These are phyloP conservation scores for Globisporangium alternatum DNA, from an alignment of 352 stramenopile genomes.

Conservation along the genomic window DNA sequence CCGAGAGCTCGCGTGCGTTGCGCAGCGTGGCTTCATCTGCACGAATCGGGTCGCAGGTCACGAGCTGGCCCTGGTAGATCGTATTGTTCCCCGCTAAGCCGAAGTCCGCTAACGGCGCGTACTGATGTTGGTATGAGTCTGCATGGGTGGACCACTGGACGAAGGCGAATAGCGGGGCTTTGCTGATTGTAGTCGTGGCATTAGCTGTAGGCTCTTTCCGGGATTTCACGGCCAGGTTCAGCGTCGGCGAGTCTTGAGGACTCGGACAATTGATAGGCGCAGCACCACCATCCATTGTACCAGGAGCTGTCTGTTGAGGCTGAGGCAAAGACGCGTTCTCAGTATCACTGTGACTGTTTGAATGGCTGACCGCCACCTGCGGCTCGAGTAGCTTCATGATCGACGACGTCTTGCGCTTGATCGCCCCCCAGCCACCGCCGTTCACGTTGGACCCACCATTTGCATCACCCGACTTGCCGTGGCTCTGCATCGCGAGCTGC, in stretches of 20 bases:
- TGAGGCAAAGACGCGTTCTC: not conserved
- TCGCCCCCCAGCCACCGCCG: slow-evolving; percentile 15
- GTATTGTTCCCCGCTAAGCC: slow-evolving; percentile 33
- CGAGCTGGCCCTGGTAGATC: slow-evolving; percentile 40
- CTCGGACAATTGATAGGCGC: not conserved
- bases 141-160: slow-evolving; percentile 59
- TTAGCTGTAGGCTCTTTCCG: not conserved
- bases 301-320: not conserved
- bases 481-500: slow-evolving; percentile 10
- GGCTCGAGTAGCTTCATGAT: slow-evolving; percentile 54
- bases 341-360: not conserved
- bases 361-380: slow-evolving; percentile 5
- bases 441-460: not conserved
- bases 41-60: slow-evolving; percentile 48
- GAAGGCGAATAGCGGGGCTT: slow-evolving; percentile 54
- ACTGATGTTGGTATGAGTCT: slow-evolving; percentile 40
- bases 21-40: slow-evolving; percentile 32
- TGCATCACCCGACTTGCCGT: not conserved
- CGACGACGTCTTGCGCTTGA: slow-evolving; percentile 50
- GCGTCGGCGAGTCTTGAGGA: not conserved
- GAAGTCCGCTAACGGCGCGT: slow-evolving; percentile 68
- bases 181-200: not conserved
- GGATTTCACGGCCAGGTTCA: not conserved
- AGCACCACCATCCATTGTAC: not conserved
- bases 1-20: slow-evolving; percentile 34